A percentile compares a stretch with the other conserved stretches of the same genome.
Evolutionary conservation across 495 filamentous ascomycete genomes (phyloP).

Genomic region (Echria macrotheca): DNA sequence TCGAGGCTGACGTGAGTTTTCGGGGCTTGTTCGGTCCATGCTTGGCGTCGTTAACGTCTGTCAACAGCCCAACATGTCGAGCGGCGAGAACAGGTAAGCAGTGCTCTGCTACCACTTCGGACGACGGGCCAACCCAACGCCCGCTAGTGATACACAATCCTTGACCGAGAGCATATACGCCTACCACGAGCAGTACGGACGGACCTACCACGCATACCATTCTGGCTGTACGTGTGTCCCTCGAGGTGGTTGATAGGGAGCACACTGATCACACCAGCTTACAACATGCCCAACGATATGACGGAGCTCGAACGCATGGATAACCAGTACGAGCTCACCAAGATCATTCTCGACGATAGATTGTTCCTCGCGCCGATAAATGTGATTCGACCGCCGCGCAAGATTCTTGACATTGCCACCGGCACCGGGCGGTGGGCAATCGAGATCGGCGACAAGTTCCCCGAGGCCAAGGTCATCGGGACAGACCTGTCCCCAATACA

Average conservation of each 20-base stretch:
- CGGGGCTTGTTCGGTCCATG: no score
- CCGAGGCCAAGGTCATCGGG: slow-evolving; percentile 35
- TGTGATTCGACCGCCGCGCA: slow-evolving; percentile 39
- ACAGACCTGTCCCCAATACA: slow-evolving; percentile 43
- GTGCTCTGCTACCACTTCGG: no score
- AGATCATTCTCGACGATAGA: slow-evolving; percentile 44
- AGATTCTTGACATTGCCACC: slow-evolving; percentile 65
- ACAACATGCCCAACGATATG: slow-evolving; percentile 57
- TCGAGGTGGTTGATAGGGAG: neutral
- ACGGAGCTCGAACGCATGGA: slow-evolving; percentile 49
- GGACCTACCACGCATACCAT: neutral
- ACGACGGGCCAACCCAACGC: no score
- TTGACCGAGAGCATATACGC: neutral
- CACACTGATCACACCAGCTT: slow-evolving; percentile 32
- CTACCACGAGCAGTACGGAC: neutral
- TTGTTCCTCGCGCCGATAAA: slow-evolving; percentile 54
- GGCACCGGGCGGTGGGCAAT: slow-evolving; percentile 54
- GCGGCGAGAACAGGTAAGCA: no score
- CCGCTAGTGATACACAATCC: neutral
- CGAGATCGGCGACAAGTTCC: slow-evolving; percentile 42
- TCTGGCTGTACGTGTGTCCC: slow-evolving; percentile 30
- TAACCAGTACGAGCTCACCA: slow-evolving; percentile 57
- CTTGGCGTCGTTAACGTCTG: no score
- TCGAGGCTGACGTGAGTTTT: no score
- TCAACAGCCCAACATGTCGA: no score